phyloP scores from a whole-genome alignment of 2,329 filamentous ascomycete species.

The Xylaria digitata region DNA sequence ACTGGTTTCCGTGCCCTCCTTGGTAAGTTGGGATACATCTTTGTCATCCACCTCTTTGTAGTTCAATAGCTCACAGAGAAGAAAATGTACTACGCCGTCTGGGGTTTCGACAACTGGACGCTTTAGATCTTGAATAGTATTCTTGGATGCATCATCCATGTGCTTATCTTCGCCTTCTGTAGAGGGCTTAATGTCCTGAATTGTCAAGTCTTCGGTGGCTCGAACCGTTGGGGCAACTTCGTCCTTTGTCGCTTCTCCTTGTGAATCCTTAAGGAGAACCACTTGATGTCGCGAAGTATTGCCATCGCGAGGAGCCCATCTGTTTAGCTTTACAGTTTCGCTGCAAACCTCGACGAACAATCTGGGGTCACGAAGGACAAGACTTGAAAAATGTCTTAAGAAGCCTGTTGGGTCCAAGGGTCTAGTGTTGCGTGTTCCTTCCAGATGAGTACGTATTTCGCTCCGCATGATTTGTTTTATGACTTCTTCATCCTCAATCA shows the following conservation, averaged over 20 bases:
- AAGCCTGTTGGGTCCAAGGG: conserved; percentile 77
- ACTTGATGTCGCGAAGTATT: conserved; percentile 49
- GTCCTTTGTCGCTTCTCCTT: conserved; percentile 50
- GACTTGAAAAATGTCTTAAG: conserved; percentile 79
- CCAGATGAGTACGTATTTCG: conserved; percentile 85
- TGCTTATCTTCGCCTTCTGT: conserved; percentile 70
- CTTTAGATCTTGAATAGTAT: conserved; percentile 72
- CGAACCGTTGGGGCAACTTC: conserved; percentile 59
- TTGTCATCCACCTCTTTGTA: conserved; percentile 95
- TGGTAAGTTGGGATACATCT: conserved; percentile 62
- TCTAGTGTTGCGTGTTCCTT: conserved; percentile 64
- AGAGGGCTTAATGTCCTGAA: conserved; percentile 67
- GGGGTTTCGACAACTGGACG: conserved; percentile 89
- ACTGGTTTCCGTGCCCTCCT: conserved; percentile 55
- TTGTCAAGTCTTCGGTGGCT: conserved; percentile 59
- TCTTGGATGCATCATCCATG: conserved; percentile 73
- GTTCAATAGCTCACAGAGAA: conserved; percentile 90
- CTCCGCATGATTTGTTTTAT: conserved; percentile 91
- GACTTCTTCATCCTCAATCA: conserved; percentile 92
- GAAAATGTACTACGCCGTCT: conserved; percentile 93
- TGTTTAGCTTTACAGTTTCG: conserved; percentile 80
- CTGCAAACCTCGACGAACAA: conserved; percentile 89
- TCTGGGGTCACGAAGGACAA: conserved; percentile 83
- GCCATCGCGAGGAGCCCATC: conserved; percentile 62
- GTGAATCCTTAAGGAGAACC: conserved; percentile 57